Evolutionary conservation across 305 asterid genomes (phyloP).

Genomic region (Euphrasia arctica): DNA sequence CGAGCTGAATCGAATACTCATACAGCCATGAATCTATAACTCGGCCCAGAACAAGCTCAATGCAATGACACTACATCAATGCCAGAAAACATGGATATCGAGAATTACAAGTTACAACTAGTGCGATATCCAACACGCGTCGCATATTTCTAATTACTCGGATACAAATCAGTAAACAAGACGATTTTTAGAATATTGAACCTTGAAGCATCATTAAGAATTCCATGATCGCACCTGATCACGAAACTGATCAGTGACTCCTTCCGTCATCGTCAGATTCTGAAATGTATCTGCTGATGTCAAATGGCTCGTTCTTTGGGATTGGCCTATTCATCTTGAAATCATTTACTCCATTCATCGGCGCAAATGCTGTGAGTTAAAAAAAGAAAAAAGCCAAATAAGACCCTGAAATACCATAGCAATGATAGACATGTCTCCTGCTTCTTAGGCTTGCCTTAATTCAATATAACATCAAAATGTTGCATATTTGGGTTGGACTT

Average conservation of each 20-base stretch:
- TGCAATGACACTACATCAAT: slow-evolving; percentile 7
- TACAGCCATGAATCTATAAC: slow-evolving; percentile 13
- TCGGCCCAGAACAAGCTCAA: slow-evolving; percentile 12
- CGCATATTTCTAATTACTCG: slow-evolving; percentile 1
- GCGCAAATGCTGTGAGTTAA: slow-evolving; percentile 81
- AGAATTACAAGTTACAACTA: not conserved
- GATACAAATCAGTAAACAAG: slow-evolving; percentile 18
- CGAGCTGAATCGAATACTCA: not conserved
- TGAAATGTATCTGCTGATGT: slow-evolving; percentile 67
- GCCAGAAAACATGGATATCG: not conserved
- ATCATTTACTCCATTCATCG: slow-evolving; percentile 58
- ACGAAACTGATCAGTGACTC: slow-evolving; percentile 2
- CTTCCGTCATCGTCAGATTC: slow-evolving; percentile 60
- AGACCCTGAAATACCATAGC: slow-evolving; percentile 13
- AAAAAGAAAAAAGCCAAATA: slow-evolving; percentile 8
- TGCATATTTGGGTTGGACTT: not conserved
- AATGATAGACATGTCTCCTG: not conserved
- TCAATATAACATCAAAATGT: not conserved
- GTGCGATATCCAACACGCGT: not conserved
- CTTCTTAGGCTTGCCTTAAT: slow-evolving; percentile 7
- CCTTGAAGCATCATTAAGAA: slow-evolving; percentile 11
- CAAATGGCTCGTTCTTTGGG: slow-evolving; percentile 61
- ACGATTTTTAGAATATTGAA: slow-evolving; percentile 5
- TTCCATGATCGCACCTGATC: slow-evolving; percentile 6
- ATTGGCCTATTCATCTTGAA: slow-evolving; percentile 36